These are phyloP conservation scores for Pulicaria dysenterica DNA, from an alignment of 129 eudicot genomes.

Conservation along the genomic window DNA sequence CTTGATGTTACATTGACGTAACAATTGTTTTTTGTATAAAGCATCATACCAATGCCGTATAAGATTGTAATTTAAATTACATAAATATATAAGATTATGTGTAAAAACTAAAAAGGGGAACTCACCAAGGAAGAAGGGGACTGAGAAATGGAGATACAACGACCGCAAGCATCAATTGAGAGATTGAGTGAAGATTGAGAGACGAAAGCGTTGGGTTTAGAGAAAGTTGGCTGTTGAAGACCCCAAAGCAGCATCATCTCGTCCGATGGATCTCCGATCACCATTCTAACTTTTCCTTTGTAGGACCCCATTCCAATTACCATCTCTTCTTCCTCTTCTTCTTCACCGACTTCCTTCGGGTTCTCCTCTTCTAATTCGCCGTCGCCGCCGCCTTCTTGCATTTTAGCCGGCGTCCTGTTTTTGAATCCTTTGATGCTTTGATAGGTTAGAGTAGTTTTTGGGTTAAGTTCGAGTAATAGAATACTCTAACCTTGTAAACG, in stretches of 20 bases:
- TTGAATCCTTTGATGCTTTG: not conserved
- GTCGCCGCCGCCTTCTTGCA: slow-evolving; percentile 8
- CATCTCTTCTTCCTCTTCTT: slow-evolving; percentile 42
- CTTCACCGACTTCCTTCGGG: slow-evolving; percentile 23
- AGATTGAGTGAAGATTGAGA: slow-evolving; percentile 67
- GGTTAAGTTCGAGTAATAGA: too few species aligned
- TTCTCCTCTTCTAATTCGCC: slow-evolving; percentile 13
- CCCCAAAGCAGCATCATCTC: slow-evolving; percentile 93
- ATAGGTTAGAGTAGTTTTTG: too few species aligned
- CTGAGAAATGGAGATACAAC: slow-evolving; percentile 74
- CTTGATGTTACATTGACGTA: not conserved
- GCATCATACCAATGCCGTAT: too few species aligned
- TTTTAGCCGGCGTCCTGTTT: slow-evolving; percentile 15
- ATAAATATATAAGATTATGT: not conserved
- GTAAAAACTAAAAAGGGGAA: not conserved
- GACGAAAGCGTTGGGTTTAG: slow-evolving; percentile 78
- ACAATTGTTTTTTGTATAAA: not conserved
- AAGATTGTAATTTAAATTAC: slow-evolving; percentile 1
- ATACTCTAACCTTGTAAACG: too few species aligned
- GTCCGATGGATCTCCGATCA: slow-evolving; percentile 52
- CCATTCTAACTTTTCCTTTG: slow-evolving; percentile 54
- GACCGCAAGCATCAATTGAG: slow-evolving; percentile 81
- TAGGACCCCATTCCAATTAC: slow-evolving; percentile 57
- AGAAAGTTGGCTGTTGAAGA: slow-evolving; percentile 73
- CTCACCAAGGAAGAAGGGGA: slow-evolving; percentile 85